Base-by-base conservation (phyloP, 2,329 filamentous ascomycete species). In the Alternaria solani region DNA sequence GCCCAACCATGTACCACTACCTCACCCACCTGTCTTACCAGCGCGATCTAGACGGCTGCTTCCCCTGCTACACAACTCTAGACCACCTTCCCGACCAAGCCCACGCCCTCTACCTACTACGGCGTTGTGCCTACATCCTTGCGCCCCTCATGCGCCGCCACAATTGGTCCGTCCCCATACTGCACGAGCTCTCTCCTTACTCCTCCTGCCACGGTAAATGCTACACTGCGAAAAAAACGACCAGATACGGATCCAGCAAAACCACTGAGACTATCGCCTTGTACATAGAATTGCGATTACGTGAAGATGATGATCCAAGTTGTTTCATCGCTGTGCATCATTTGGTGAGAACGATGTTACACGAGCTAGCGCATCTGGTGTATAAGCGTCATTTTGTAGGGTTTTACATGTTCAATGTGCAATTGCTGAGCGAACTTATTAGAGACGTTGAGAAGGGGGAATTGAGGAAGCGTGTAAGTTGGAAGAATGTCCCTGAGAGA, bases 281-380 rank as follows among this genome's bases (percentile, higher is more conserved):
- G n/a, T 30, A 55, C 7, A 41, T 55, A 39, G 20, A 38, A 20
- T 18, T 60, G 12, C 38, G 51, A 18, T 7, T 47, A 23, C 47
- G 39, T 34, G 30, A 39, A 7, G 42, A 20, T 28, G 6, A 26
- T 4, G 20, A 56, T 36, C 32, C 52, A 14, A 5, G 30, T 2
- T 36, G 12, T 4, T 51, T 51, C 7, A 4, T 56, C 14, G 38
- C 14, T 3, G 46, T 42, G 8, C 14, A 52, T 4, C 3, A n/a
- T 16, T 11, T 60, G 9, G 38, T 56, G 2, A 42, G 44, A 18
- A 56, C 57, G 1, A 25, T 60, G 41, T 16, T 56, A 32, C 57
- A 60, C 47, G 57, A 60, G 18, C 52, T 60, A 16, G 52, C 57
- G 39, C 57, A 60, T 42, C n/a, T 55, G 11, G 18, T n/a, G 16